Evolutionary conservation across 257 asterid genomes (phyloP).

Genomic region (Scutellaria barbata): DNA sequence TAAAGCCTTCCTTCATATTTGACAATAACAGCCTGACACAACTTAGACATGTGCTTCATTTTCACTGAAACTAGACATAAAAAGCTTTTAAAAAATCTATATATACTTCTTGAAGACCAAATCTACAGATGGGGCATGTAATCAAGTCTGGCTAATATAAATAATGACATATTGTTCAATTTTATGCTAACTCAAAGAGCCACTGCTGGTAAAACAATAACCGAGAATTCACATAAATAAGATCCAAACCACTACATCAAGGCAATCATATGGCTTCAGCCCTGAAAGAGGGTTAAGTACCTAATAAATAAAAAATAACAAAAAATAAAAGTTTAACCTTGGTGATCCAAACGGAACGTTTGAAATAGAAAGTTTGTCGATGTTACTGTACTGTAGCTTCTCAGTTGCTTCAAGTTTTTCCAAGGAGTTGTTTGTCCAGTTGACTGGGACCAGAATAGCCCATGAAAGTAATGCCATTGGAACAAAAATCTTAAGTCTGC

Average conservation of each 20-base stretch:
- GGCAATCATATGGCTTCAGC: background rate
- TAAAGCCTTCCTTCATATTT: background rate
- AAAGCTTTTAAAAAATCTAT: background rate
- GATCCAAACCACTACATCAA: background rate
- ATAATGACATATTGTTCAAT: background rate
- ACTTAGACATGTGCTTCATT: background rate
- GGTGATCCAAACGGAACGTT: constrained; percentile 76
- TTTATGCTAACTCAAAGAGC: background rate
- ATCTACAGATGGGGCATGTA: background rate
- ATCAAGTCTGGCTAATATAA: background rate
- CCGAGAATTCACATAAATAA: background rate
- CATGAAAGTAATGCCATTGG: constrained; percentile 81
- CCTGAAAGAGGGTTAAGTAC: background rate
- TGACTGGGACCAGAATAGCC: constrained; percentile 88
- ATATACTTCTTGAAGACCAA: background rate
- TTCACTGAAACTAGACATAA: background rate
- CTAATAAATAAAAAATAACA: background rate
- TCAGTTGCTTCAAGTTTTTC: constrained; percentile 49
- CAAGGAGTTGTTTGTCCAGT: constrained; percentile 89
- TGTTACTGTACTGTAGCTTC: constrained; percentile 57
- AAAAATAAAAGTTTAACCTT: constrained; percentile 50
- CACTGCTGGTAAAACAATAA: background rate
- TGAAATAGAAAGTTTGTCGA: constrained; percentile 93
- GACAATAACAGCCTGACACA: background rate
- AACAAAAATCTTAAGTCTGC: constrained; percentile 89